Base-by-base conservation (phyloP, 306 rosid genomes). In the Trichosanthes cucumerina region DNA sequence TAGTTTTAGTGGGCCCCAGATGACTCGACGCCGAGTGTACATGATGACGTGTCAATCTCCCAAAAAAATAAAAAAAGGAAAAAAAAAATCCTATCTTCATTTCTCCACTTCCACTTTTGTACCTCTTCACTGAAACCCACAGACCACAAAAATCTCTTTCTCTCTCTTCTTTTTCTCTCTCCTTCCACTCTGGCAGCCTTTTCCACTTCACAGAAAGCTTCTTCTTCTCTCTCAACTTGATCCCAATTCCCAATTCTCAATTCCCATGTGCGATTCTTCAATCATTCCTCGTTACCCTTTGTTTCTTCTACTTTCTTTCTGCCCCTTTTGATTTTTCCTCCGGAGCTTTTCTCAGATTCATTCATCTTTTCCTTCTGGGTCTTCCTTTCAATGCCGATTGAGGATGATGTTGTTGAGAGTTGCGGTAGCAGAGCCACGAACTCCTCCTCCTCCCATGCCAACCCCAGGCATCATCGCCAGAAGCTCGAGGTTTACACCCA, bases 401-500 rank as follows among this genome's bases (percentile, higher is more conserved):
- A 84, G 47, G 97, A 92, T 18, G 97, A 92, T 86, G 81, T 80
- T 86, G 81, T 80, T 75, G 99, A 96, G 89, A 96, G 99, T 80
- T 92, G 96, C 70, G 99, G 93, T 46, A 92, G 99, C 81, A 64
- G 93, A 86, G 86, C 93, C 34, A 79, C 86, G 34, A 83, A 82
- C 56, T 87, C 91, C 14, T 70, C 73, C 16, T 60, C 15, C 3
- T 56, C 89, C 36, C 95, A 90, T 54, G 79, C 88, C 6, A 86
- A 86, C 62, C 83, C 88, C 39, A 89, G 87, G 21, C 93, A 84
- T 14, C 92, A 88, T 28, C 83, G 88, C 33, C 97, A 92, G 89
- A 96, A 96, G 74, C 85, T 90, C 23, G 96, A 92, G 83, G 98
- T 84, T 2, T 96, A 91, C 85, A 91, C 87, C 86, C 93, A 92